Base-by-base conservation (phyloP, 352 stramenopile genomes). In the Globisporangium carolinianum region DNA sequence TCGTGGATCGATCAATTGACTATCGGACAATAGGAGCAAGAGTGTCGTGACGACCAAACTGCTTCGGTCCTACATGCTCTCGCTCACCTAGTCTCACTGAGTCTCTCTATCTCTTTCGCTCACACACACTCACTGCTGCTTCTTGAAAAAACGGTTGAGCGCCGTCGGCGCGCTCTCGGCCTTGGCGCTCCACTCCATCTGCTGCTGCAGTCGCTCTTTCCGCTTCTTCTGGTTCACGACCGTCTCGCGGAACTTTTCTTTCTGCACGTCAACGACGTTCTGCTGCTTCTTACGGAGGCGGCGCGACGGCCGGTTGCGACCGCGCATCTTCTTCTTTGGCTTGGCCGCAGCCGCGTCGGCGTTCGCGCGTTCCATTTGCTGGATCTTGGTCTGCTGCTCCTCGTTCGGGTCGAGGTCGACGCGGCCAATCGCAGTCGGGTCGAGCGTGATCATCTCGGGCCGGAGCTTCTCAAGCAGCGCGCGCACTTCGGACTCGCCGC, bases 361-460 rank as follows among this genome's bases (percentile, higher is more conserved):
- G 67, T 93, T 94, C n/a, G 74, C 83, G 53, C 76, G 79, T 55
- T 80, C 61, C 79, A 89, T 89, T 47, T 76, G 71, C 55, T 76
- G 66, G 49, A 91, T 71, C 71, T 94, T 94, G 42, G 84, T 80
- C 66, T 93, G 76, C 57, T 91, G 83, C 61, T 96, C 81, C 52
- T 88, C 79, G 35, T 87, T 81, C 5, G 88, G 72, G 67, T 98
- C 89, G 59, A 86, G 76, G 67, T 98, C 94, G 52, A 99, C 94
- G 58, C 91, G 81, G 46, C 86, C 93, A 59, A 99, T 97, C 14
- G 79, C 75, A 41, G 88, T 85, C 43, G 96, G 95, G 75, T 99
- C 92, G 17, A 99, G 69, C 39, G 87, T 89, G 72, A 99, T 99
- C 92, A 98, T 99, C 68, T 99, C 95, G 8, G 95, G 94, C 64